Evolutionary conservation across 805 yeast species (phyloP), one percentile per base, ranked within the genome.

Genomic region (Metschnikowia rubicola): DNA sequence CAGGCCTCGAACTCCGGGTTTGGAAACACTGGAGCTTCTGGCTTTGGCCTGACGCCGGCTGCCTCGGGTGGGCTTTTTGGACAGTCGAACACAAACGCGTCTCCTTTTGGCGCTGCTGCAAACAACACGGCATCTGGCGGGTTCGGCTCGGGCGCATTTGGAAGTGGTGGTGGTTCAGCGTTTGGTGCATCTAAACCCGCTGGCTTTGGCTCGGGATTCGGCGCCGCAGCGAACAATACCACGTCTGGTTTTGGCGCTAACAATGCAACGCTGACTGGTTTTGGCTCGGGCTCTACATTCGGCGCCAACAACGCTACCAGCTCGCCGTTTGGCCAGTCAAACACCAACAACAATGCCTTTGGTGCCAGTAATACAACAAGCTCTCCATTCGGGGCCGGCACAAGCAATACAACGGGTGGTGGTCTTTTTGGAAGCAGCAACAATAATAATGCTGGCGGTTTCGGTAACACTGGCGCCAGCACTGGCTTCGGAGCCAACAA

Each of bases 161-260:
- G 57, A 1, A 38, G 37, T 33, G 40, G 32, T n/a, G 40, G 38
- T n/a, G 44, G 46, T n/a, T 52, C 50, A 46, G 68, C 66, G 8
- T 57, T 64, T 47, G 64, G 63, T 17, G 62, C 60, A 37, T 53
- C 44, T 43, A 12, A 60, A 53, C 47, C 52, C 2, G 41, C 55
- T 19, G 55, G 47, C 2, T 61, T 61, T 46, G 60, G 64, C 15
- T 55, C 63, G 39, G 57, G 55, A 3, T 77, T 77, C 62, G 83
- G 79, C 11, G 58, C 67, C 39, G 58, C 45, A 10, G 34, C 46
- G n/a, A 61, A 58, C 47, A 59, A 51, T 35, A 55, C 48, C 40
- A 39, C 53, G 47, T 37, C 49, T 31, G 56, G 44, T 10, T 50
- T 54, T 29, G 51, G 57, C 21, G 71, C 77, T 13, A 62, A 51